These are phyloP conservation scores for Ceratonia siliqua DNA, from an alignment of 306 rosid genomes.

Conservation along the genomic window DNA sequence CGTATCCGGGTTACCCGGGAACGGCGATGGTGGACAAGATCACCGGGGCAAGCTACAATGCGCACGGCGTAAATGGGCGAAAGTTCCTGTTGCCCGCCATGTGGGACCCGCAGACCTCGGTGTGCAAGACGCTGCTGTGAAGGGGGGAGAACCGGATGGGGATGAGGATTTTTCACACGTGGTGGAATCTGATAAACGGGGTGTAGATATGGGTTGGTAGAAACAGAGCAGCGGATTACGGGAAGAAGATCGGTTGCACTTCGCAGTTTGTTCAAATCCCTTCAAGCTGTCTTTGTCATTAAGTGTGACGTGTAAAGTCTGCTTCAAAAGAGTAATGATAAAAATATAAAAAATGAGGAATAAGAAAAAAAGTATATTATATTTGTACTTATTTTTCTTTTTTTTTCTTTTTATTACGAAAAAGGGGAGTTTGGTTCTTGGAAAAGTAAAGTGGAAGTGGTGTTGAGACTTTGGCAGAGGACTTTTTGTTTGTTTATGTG, in stretches of 20 bases:
- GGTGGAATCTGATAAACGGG: conserved; percentile 11
- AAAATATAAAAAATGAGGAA: conserved; percentile 25
- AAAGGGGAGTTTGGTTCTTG: not conserved
- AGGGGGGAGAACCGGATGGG: not conserved
- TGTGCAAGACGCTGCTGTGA: conserved; percentile 75
- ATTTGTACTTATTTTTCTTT: not conserved
- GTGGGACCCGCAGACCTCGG: conserved; percentile 85
- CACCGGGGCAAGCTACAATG: conserved; percentile 80
- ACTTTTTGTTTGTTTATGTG: not conserved
- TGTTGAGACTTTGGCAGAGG: not conserved
- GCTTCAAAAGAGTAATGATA: no score
- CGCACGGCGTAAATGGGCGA: conserved; percentile 66
- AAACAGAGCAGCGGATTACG: conserved; percentile 10
- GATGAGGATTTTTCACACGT: not conserved
- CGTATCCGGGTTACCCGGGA: conserved; percentile 92
- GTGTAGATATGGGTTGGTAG: conserved; percentile 37
- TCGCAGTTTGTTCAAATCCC: not conserved
- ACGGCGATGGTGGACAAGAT: conserved; percentile 51
- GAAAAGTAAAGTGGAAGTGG: not conserved
- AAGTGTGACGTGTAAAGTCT: no score
- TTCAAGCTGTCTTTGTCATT: no score
- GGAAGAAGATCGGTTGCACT: not conserved
- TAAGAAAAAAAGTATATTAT: not conserved
- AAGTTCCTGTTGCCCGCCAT: conserved; percentile 79
- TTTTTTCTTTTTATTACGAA: not conserved